phyloP scores from a whole-genome alignment of 2,329 filamentous ascomycete species.

The Byssochlamys sp. region DNA sequence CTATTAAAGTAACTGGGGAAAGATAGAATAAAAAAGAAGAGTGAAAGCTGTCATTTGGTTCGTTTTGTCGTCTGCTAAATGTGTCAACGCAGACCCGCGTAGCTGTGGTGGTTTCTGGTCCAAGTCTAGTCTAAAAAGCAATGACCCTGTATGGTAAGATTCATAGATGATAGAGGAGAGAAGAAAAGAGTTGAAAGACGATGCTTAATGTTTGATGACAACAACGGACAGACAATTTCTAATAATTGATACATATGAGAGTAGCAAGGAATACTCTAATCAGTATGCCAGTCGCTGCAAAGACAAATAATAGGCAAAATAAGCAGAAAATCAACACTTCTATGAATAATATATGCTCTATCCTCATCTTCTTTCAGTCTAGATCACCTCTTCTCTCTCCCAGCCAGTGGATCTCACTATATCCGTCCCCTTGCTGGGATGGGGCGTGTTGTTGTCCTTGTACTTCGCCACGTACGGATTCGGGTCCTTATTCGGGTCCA shows the following conservation, averaged over 20 bases:
- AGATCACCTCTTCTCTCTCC: conserved; percentile 71
- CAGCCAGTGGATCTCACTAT: conserved; percentile 63
- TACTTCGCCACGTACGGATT: conserved; percentile 86
- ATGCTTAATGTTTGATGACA: background rate
- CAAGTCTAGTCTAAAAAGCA: no score
- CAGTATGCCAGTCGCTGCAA: background rate
- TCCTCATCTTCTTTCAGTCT: conserved; percentile 6
- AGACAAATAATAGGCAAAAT: background rate
- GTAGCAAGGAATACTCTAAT: background rate
- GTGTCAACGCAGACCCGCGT: background rate
- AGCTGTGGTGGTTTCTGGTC: no score
- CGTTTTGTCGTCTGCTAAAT: background rate
- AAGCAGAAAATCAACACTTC: background rate
- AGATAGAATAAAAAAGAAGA: no score
- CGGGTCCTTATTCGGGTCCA: conserved; percentile 74
- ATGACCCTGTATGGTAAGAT: background rate
- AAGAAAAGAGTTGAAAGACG: background rate
- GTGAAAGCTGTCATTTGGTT: no score
- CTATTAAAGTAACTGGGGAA: no score
- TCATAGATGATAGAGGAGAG: background rate
- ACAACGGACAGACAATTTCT: background rate
- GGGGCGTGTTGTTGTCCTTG: conserved; percentile 56
- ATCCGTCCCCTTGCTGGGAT: conserved; percentile 59
- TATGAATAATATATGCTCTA: background rate
- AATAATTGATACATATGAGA: background rate